Base-by-base conservation (phyloP, 441 rosid genomes). In the Populus hybrid region DNA sequence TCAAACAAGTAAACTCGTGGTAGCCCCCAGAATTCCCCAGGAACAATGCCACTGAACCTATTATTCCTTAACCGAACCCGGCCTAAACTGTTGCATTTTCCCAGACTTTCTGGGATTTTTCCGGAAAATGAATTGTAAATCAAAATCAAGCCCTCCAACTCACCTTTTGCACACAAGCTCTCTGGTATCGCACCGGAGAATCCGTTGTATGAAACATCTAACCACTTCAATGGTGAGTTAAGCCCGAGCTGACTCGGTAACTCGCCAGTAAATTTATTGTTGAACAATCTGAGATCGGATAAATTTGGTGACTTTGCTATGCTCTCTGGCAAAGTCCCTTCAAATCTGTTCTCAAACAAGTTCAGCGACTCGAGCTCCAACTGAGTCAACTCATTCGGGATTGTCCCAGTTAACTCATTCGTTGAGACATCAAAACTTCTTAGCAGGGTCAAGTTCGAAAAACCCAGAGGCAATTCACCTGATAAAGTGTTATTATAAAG, bases 11-110 rank as follows among this genome's bases (percentile, higher is more conserved):
- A 87, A 6, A 94, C 89, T 7, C 83, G 84, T 10, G 98, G 96
- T 67, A 96, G 87, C n/a, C 99, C 98, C 99, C 98, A 96, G 64
- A 96, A 81, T 3, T 86, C 88, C 5, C 78, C 46, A 10, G 99
- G 98, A 70, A 97, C 88, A 24, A 75, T 76, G 10, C 99, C 99
- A 11, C 93, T 84, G 14, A 97, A 84, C 72, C 54, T 82, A 80
- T 97, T 97, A 78, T 79, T 80, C 9, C 88, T 89, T 57, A 97
- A 79, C 75, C 99, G 88, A 63, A 91, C 79, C 46, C 99, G 90
- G 34, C 83, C 81, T 50, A 97, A 80, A 82, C 98, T 93, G 75
- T 46, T 63, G 78, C 99, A 97, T 32, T 84, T 75, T 1, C 89
- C 88, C 4, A 97, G 82, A 57, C 77, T 85, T 72, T 84, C 91